Evolutionary conservation across 257 asterid species (phyloP), one percentile per base, ranked within the genome.

Genomic region (Solanum clarkiae): DNA sequence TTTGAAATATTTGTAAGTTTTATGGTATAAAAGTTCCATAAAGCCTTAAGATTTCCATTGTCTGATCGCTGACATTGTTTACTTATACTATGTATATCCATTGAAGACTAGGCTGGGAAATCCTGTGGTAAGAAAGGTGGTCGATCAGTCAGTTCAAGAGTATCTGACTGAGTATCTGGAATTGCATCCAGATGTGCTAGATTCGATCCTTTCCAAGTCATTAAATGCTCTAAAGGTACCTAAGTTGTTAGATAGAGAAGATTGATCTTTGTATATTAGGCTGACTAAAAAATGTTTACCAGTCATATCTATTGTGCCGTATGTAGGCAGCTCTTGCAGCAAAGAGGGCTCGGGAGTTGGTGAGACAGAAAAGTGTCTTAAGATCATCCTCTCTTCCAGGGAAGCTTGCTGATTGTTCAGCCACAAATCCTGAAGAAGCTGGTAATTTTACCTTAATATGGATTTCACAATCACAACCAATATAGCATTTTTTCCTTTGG

Each of bases 401-500:
- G 84, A 97, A 97, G 93, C 99, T 97, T 82, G 98, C 99, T 90
- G 99, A 97, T 90, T 97, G 99, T 89, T 95, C 98, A 53, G 90
- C 97, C 72, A 92, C 98, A 15, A 86, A 95, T 87, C 99, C 98
- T 87, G 97, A 88, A 88, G 98, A 92, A 85, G 83, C 96, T 65
- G 98, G 99, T 97, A 88, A 79, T 29, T 70, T 49, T 79, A 79
- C 65, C 65, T 79, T 9, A 79, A 53, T 17, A 53, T 79, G 65
- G 49, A 79, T 79, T 53, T 51, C 62, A 54, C 44, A 49, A 69
- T 26, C 26, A 69, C 22, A 32, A 79, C 49, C 65, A 53, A 29
- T 26, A 10, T 79, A 20, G 22, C 20, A 75, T 8, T 36, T 18
- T 40, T 36, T 59, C 5, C 5, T 62, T 42, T 36, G 10, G 22